These are phyloP conservation scores for Petunia hybrid DNA, from an alignment of 305 asterid genomes.

Conservation along the genomic window DNA sequence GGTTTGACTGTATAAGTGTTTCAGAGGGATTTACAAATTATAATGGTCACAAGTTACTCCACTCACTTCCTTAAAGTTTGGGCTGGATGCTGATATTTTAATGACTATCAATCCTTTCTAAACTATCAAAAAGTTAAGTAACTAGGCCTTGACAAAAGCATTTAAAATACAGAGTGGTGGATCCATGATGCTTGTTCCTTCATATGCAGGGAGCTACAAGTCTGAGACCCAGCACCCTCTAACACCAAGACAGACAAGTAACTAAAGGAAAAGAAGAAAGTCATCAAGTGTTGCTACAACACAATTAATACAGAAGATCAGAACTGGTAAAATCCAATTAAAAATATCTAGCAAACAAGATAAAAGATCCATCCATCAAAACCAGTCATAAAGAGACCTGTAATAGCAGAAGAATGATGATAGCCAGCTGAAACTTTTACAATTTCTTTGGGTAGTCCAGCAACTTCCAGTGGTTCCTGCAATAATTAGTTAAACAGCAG, in stretches of 20 bases:
- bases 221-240: constrained; percentile 13
- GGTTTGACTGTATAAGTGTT: not conserved
- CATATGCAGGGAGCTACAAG: not conserved
- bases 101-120: not conserved
- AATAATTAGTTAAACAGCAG: constrained; percentile 31
- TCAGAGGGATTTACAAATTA: not conserved
- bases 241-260: constrained; percentile 16
- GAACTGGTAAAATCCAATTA: constrained; percentile 19
- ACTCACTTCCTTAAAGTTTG: not conserved
- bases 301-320: constrained; percentile 4
- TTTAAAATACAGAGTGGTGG: constrained; percentile 1
- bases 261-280: constrained; percentile 11
- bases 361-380: constrained; percentile 15
- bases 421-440: constrained; percentile 82
- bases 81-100: not conserved
- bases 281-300: constrained; percentile 8
- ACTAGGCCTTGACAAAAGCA: constrained; percentile 5
- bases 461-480: constrained; percentile 77
- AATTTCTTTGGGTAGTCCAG: constrained; percentile 65
- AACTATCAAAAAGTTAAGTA: constrained; percentile 24
- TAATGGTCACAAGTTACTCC: not conserved
- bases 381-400: constrained; percentile 58
- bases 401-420: constrained; percentile 94
- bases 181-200: not conserved
- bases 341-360: constrained; percentile 12